Conservation (phyloP, 139 green algal species). For the Coccomyxa sp. region DNA sequence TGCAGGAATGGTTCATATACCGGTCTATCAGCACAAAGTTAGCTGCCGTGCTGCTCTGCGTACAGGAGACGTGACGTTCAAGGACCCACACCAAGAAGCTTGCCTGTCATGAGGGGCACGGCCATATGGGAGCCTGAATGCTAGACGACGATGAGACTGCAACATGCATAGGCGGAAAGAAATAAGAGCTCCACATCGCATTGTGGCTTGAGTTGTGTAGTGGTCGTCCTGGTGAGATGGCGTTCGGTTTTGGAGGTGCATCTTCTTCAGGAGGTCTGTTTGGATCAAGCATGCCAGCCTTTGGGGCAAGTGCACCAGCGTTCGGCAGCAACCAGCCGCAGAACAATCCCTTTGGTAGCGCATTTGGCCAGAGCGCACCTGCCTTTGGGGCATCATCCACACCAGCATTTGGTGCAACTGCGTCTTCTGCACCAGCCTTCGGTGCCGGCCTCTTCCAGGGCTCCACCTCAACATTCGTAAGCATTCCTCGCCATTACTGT, state of each 20-base stretch:
- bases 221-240: conserved; percentile 2
- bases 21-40: too few relatives aligned
- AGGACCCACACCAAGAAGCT: too few relatives aligned
- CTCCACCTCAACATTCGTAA: background rate
- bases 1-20: too few relatives aligned
- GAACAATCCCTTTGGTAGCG: too few relatives aligned
- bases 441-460: background rate
- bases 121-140: too few relatives aligned
- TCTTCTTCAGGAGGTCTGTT: background rate
- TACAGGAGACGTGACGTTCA: too few relatives aligned
- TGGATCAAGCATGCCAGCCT: conserved; percentile 11
- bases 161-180: too few relatives aligned
- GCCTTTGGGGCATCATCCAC: conserved; percentile 3
- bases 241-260: conserved; percentile 17
- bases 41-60: too few relatives aligned
- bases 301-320: background rate
- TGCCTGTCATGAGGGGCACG: too few relatives aligned
- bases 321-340: conserved; percentile 15
- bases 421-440: background rate
- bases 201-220: background rate
- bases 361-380: background rate
- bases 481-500: background rate
- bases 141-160: too few relatives aligned
- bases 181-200: background rate
- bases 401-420: background rate